phyloP scores from a whole-genome alignment of 768 basidiomycete genomes.

The Mycena haematopus region DNA sequence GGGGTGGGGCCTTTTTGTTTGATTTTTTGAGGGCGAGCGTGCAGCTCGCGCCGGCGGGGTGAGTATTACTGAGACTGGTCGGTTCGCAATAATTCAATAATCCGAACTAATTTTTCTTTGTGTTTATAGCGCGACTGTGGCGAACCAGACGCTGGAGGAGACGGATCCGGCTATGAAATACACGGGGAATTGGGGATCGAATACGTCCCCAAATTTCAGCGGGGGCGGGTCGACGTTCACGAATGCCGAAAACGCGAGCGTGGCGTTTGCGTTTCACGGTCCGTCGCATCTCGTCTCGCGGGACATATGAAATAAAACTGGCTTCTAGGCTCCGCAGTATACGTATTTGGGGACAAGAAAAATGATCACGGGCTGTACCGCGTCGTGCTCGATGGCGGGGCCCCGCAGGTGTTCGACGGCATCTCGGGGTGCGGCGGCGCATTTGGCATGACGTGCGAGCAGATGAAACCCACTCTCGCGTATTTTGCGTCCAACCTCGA shows the following conservation, averaged over 20 bases:
- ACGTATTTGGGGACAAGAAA: constrained; percentile 56
- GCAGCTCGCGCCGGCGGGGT: constrained; percentile 53
- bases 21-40: constrained; percentile 50
- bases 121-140: constrained; percentile 43
- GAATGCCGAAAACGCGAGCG: constrained; percentile 45
- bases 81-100: background rate
- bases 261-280: constrained; percentile 51
- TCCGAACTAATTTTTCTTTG: background rate
- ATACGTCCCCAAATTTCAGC: constrained; percentile 50
- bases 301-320: background rate
- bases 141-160: constrained; percentile 51
- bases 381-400: constrained; percentile 44
- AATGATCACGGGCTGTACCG: constrained; percentile 55
- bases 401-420: constrained; percentile 44
- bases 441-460: constrained; percentile 52
- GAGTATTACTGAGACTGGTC: too few relatives aligned
- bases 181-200: constrained; percentile 49
- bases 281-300: background rate
- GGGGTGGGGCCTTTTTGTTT: constrained; percentile 46
- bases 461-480: constrained; percentile 49
- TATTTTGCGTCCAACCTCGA: constrained; percentile 52
- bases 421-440: constrained; percentile 55
- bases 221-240: constrained; percentile 54
- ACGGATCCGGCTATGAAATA: constrained; percentile 46
- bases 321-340: constrained; percentile 47